A percentile compares a stretch with the other conserved stretches of the same genome.
phyloP scores from a whole-genome alignment of 768 basidiomycete genomes.

The Rhodotorula paludigena region DNA sequence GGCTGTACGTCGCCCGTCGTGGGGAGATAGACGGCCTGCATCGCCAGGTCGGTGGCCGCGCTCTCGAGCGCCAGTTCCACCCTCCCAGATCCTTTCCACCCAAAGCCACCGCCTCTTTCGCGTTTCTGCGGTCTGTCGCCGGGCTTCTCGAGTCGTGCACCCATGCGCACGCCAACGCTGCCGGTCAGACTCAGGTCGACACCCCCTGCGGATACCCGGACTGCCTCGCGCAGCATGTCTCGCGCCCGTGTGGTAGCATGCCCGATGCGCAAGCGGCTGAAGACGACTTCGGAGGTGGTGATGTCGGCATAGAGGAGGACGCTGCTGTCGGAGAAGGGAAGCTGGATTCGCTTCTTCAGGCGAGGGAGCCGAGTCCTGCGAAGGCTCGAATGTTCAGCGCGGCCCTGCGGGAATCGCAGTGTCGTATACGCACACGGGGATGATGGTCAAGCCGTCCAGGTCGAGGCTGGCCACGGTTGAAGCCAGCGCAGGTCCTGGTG shows the following conservation, averaged over 20 bases:
- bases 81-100: no score
- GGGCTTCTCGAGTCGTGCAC: no score
- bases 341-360: neutral
- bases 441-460: conserved; percentile 21
- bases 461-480: neutral
- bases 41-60: no score
- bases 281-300: conserved; percentile 14
- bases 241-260: neutral
- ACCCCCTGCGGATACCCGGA: conserved; percentile 3
- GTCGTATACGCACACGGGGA: conserved; percentile 12
- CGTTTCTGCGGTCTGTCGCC: no score
- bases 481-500: conserved; percentile 10
- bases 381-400: neutral
- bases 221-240: conserved; percentile 6
- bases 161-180: conserved; percentile 2
- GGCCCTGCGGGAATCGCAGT: neutral
- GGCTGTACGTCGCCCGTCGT: no score
- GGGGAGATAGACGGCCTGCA: no score
- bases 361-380: conserved; percentile 22
- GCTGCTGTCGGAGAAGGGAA: neutral
- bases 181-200: conserved; percentile 9
- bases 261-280: conserved; percentile 1
- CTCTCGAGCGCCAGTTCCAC: conserved; percentile 6
- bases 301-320: conserved; percentile 9
- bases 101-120: no score